Base-by-base conservation (phyloP, 1,284 basidiomycete genomes). In the Ceratobasidium sp. region DNA sequence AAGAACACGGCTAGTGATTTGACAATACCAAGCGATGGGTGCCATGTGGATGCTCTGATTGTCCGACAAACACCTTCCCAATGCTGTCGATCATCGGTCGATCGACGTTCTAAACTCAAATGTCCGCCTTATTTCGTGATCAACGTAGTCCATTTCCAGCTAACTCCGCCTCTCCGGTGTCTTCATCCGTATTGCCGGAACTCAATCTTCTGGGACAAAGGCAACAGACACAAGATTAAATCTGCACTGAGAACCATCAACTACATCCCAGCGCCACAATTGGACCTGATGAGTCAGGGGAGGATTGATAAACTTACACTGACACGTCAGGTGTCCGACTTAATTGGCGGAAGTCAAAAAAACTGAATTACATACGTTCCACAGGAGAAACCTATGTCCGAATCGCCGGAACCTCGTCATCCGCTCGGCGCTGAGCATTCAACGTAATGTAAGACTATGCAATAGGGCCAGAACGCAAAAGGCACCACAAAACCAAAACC, bases 401-500 rank as follows among this genome's bases (percentile, higher is more conserved):
- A 40, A 40, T 40, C 38, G n/a, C n/a, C 38, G 17, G 38, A 40
- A 40, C 38, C 38, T 7, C 7, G 17, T 40, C 38, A 40, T 40
- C 8, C 7, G 38, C 7, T 20, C 22, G 13, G n/a, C 20, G 15
- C 8, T 20, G 25, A 12, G 3, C 29, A 40, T 31, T 81, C 79
- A 91, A 72, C 87, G 86, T 73, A 92, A 91, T 76, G 89, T 81
- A 77, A 88, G 87, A 75, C 87, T 92, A 72, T 89, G 87, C 17
- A 85, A 75, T n/a, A 91, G 81, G 1, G 88, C 85, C 10, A 89
- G 69, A 10, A 79, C 83, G 74, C 88, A 90, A 22, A 85, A 85
- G 15, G 71, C 82, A 7, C 86, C 82, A 74, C 88, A 91, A 0
- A 83, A 82, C 49, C 91, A 74, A 76, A 93, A 93, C 22, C 91